Evolutionary conservation across 306 rosid species (phyloP), one percentile per base, ranked within the genome.

Genomic region (Adenanthera pavonina): DNA sequence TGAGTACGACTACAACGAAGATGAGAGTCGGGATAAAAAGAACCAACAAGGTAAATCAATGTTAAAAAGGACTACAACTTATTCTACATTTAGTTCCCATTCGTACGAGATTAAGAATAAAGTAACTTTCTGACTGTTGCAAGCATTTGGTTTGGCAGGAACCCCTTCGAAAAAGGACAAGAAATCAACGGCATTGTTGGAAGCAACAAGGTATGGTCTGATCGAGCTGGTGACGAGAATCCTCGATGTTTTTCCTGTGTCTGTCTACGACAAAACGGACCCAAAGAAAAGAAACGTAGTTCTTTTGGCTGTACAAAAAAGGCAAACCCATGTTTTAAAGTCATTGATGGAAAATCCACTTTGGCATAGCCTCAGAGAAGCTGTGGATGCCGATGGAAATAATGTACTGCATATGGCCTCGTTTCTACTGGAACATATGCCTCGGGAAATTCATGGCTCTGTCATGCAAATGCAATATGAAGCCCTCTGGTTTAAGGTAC

Each of bases 361-460:
- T 11, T 20, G 52, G 60, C 7, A 7, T 10, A 15, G 34, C 9
- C 16, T 76, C 7, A 25, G 47, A 2, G 40, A 0, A 3, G 72
- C n/a, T 38, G 2, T 76, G 30, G 80, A 76, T 9, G 5, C 1
- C 15, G 13, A 76, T 1, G 72, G 80, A 17, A 76, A 76, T 16
- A 76, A 41, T 16, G 80, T 65, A 6, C 19, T 61, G 80, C 79
- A 75, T 8, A 44, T 75, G 36, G 70, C 59, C 14, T 53, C 79
- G 0, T 20, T 38, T 17, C 33, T 8, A 3, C 56, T 20, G 1
- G 2, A 30, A 13, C 9, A 33, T 2, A 3, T n/a, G 41, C n/a
- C 38, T 17, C 48, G 79, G 69, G 56, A 34, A 25, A 48, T 75
- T 10, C 52, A 3, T 56, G 69, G 65, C 19, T 34, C 69, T 35